phyloP scores from a whole-genome alignment of 2,329 filamentous ascomycete species.

The Arthrobotrys iridis region DNA sequence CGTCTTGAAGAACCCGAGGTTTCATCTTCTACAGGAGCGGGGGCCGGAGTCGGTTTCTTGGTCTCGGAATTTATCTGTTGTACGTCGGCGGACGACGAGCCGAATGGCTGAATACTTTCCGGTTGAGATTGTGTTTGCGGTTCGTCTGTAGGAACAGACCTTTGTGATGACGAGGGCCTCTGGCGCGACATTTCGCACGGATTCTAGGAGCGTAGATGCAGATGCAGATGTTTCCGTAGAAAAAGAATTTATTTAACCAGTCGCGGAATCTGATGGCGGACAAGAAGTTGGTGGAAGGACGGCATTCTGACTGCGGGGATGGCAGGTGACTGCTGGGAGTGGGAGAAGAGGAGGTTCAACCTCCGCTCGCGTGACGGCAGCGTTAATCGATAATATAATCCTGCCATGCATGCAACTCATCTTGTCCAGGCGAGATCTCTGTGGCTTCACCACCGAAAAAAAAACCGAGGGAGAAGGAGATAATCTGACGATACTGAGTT shows the following conservation, averaged over 20 bases:
- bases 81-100: constrained; percentile 5
- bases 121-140: constrained; percentile 7
- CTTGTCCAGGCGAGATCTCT: constrained; percentile 2
- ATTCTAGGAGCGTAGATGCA: background rate
- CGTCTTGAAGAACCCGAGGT: constrained; percentile 29
- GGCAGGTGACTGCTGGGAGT: constrained; percentile 18
- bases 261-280: constrained; percentile 3
- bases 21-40: constrained; percentile 8
- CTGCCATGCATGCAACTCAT: background rate
- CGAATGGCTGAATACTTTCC: background rate
- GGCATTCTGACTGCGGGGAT: constrained; percentile 7
- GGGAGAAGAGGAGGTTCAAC: constrained; percentile 31
- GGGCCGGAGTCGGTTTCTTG: background rate
- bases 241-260: background rate
- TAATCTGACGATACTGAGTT: background rate
- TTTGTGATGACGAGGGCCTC: constrained; percentile 25
- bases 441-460: background rate
- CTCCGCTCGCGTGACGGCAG: constrained; percentile 31
- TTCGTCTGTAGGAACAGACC: constrained; percentile 11
- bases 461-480: background rate
- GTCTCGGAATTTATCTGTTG: constrained; percentile 30
- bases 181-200: constrained; percentile 41
- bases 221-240: constrained; percentile 14
- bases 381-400: background rate
- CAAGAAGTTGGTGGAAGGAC: constrained; percentile 13